Percentiles rank a stretch among this genome's conserved stretches.
These are phyloP conservation scores for Boechera stricta DNA, from an alignment of 345 rosid species.

Conservation along the genomic window DNA sequence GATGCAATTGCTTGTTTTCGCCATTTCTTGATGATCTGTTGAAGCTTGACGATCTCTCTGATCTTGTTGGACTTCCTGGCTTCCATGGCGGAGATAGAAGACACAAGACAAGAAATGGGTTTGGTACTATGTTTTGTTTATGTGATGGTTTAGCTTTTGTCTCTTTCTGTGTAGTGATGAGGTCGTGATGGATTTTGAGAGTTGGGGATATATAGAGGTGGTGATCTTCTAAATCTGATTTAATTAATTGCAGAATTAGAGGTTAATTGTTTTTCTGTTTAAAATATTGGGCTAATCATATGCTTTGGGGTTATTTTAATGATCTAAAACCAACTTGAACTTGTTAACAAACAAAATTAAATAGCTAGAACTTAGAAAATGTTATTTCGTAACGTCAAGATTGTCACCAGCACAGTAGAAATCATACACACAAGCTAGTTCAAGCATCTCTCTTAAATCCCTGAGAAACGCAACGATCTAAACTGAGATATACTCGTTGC, in stretches of 20 bases:
- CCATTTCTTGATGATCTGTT: slow-evolving; percentile 88
- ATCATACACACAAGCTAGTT: neutral
- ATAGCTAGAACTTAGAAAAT: too few relatives aligned
- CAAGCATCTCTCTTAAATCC: neutral
- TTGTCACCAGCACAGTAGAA: neutral
- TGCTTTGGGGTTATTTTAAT: slow-evolving; percentile 3
- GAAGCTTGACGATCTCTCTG: slow-evolving; percentile 88
- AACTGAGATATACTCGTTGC: too few relatives aligned
- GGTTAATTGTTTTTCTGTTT: neutral
- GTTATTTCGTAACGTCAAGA: too few relatives aligned
- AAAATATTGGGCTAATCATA: slow-evolving; percentile 20
- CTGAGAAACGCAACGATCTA: neutral
- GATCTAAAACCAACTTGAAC: slow-evolving; percentile 17
- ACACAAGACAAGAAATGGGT: slow-evolving; percentile 10
- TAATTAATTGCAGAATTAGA: neutral
- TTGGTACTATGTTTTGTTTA: slow-evolving; percentile 6
- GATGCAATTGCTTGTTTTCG: slow-evolving; percentile 69
- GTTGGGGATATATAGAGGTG: slow-evolving; percentile 27
- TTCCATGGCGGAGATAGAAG: slow-evolving; percentile 51
- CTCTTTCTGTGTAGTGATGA: slow-evolving; percentile 18
- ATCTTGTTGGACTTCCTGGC: slow-evolving; percentile 82
- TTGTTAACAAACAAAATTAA: neutral
- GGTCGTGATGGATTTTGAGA: slow-evolving; percentile 15
- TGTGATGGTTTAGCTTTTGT: slow-evolving; percentile 22
- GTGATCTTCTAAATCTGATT: slow-evolving; percentile 9